Percentiles rank a stretch among this genome's conserved stretches.
phyloP scores from a whole-genome alignment of 1,284 basidiomycete genomes.

The Microbotryum saponariae region DNA sequence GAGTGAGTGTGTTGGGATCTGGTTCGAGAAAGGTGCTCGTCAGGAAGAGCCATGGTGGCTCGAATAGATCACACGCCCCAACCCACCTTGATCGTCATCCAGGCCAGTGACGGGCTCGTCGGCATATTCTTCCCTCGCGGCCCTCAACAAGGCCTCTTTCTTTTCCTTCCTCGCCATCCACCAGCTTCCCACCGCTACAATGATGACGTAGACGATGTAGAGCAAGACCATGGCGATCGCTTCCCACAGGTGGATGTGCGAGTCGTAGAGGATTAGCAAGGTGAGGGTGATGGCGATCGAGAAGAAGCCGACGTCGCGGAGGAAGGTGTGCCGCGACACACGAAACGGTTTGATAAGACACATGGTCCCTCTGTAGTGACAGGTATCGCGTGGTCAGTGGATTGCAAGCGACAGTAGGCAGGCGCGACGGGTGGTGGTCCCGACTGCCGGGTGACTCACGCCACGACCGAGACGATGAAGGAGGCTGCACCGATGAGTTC shows the following conservation, averaged over 20 bases:
- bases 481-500: slow-evolving; percentile 91
- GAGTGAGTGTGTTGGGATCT: slow-evolving; percentile 5
- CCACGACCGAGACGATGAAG: slow-evolving; percentile 92
- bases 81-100: slow-evolving; percentile 14
- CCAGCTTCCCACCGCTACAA: slow-evolving; percentile 72
- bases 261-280: slow-evolving; percentile 71
- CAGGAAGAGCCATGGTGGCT: slow-evolving; percentile 3
- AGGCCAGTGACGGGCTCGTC: slow-evolving; percentile 12
- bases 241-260: slow-evolving; percentile 64
- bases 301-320: slow-evolving; percentile 92
- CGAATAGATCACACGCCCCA: slow-evolving; percentile 2
- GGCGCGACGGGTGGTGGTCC: neutral
- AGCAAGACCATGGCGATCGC: slow-evolving; percentile 63
- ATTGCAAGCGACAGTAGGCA: too few species aligned
- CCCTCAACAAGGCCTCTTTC: slow-evolving; percentile 41
- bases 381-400: neutral
- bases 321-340: slow-evolving; percentile 69
- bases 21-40: neutral
- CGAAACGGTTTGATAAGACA: slow-evolving; percentile 89
- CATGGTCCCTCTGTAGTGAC: slow-evolving; percentile 63
- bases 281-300: slow-evolving; percentile 66
- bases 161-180: slow-evolving; percentile 51
- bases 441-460: slow-evolving; percentile 11
- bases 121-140: slow-evolving; percentile 24
- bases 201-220: slow-evolving; percentile 68